Percentiles rank a stretch among this genome's conserved stretches.
Evolutionary conservation across 305 asterid species (phyloP).

Genomic region (Solanum hybrid): DNA sequence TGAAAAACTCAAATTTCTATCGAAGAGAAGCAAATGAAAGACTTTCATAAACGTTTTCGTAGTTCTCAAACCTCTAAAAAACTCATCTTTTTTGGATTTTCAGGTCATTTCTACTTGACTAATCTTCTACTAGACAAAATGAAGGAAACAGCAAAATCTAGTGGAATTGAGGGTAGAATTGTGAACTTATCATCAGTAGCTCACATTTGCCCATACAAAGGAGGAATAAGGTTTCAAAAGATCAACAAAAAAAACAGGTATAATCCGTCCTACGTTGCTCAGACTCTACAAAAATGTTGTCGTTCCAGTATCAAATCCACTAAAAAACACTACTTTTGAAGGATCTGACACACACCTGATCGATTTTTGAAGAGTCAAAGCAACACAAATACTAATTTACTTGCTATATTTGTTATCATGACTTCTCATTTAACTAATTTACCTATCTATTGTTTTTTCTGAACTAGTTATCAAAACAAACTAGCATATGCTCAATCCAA

Average conservation of each 20-base stretch:
- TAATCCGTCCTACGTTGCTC: neutral
- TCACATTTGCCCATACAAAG: conserved; percentile 24
- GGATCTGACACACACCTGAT: neutral
- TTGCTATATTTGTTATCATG: neutral
- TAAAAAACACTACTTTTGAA: neutral
- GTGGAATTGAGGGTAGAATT: conserved; percentile 37
- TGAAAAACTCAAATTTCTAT: neutral
- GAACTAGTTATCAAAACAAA: conserved; percentile 64
- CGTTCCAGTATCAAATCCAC: neutral
- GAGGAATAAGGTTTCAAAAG: conserved; percentile 28
- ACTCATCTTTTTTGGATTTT: neutral
- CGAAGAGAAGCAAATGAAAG: neutral
- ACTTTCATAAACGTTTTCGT: neutral
- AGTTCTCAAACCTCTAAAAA: neutral
- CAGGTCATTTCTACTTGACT: conserved; percentile 47
- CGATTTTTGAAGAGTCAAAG: neutral
- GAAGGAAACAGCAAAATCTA: conserved; percentile 34
- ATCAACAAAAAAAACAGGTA: conserved; percentile 28
- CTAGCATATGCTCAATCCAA: conserved; percentile 89
- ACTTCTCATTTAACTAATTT: neutral
- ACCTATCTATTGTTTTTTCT: neutral
- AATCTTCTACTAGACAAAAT: conserved; percentile 34
- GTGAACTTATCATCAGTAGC: conserved; percentile 41
- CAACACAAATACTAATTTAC: neutral
- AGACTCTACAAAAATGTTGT: neutral